These are phyloP conservation scores for Phytophthora syringae DNA, from an alignment of 352 stramenopile genomes.

Conservation along the genomic window DNA sequence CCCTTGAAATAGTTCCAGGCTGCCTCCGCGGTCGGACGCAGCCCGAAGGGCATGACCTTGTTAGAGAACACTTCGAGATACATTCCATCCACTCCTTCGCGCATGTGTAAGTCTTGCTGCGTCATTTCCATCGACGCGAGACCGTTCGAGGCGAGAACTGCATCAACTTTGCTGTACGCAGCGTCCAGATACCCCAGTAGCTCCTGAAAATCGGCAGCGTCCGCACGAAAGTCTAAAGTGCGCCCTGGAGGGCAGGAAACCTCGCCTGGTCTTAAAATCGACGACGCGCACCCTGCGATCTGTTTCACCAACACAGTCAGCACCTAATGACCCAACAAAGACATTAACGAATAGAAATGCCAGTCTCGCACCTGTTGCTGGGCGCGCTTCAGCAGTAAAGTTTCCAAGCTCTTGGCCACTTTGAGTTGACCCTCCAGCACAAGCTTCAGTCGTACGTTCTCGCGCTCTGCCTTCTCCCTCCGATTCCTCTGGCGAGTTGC, in stretches of 20 bases:
- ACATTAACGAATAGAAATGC: no score
- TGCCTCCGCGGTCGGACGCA: constrained; percentile 32
- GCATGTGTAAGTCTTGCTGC: constrained; percentile 36
- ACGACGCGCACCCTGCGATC: constrained; percentile 22
- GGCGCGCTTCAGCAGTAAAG: constrained; percentile 36
- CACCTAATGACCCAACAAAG: no score
- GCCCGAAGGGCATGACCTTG: constrained; percentile 37
- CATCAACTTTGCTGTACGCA: constrained; percentile 31
- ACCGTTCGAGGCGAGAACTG: constrained; percentile 33
- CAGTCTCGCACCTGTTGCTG: constrained; percentile 31
- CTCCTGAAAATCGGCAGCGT: constrained; percentile 31
- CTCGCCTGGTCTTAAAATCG: constrained; percentile 20
- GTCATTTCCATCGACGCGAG: constrained; percentile 31
- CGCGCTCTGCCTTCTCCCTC: constrained; percentile 28
- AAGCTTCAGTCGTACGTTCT: constrained; percentile 40
- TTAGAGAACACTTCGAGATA: constrained; percentile 41
- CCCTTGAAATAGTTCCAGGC: constrained; percentile 46
- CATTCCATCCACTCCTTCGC: constrained; percentile 29
- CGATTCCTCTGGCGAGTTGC: constrained; percentile 13
- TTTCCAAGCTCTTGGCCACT: constrained; percentile 49
- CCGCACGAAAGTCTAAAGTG: constrained; percentile 30
- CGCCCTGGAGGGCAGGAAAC: constrained; percentile 11
- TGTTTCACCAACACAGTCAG: no score
- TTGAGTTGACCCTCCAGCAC: constrained; percentile 56
- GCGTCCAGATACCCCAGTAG: constrained; percentile 33